These are phyloP conservation scores for Xylaria grammica DNA, from an alignment of 495 filamentous ascomycete species.

Conservation along the genomic window DNA sequence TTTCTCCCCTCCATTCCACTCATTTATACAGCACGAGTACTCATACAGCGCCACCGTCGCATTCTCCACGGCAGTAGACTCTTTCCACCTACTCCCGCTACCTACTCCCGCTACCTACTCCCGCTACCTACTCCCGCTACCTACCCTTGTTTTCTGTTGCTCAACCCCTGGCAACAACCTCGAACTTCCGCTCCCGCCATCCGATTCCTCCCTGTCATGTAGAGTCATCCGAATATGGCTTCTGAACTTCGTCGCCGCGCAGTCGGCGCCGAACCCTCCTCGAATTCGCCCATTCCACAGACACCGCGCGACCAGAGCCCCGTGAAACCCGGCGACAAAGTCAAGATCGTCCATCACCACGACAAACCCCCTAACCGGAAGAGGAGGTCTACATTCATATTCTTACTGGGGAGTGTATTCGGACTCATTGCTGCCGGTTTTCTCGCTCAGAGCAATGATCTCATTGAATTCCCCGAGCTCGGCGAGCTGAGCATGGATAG, in stretches of 20 bases:
- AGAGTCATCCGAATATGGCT: conserved; percentile 41
- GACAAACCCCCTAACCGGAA: conserved; percentile 59
- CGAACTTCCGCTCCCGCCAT: neutral
- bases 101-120: too few species aligned
- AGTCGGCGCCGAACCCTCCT: conserved; percentile 36
- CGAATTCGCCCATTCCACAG: conserved; percentile 19
- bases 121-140: too few species aligned
- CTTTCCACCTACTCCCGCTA: too few species aligned
- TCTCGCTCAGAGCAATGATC: conserved; percentile 82
- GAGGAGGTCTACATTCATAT: conserved; percentile 77
- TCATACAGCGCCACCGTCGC: neutral
- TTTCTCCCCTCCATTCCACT: too few species aligned
- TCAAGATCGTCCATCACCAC: conserved; percentile 51
- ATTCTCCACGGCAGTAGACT: too few species aligned
- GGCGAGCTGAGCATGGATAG: conserved; percentile 84
- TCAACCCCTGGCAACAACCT: neutral
- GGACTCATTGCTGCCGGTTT: conserved; percentile 81
- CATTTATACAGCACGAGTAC: too few species aligned
- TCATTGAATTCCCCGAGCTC: conserved; percentile 80
- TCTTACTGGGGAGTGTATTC: conserved; percentile 81
- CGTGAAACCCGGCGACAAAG: conserved; percentile 47
- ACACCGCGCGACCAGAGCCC: conserved; percentile 50
- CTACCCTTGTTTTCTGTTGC: neutral
- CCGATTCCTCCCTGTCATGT: conserved; percentile 19
- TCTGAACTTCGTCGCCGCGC: conserved; percentile 58